Evolutionary conservation across 129 eudicot species (phyloP).

Genomic region (Cynara cardunculus): DNA sequence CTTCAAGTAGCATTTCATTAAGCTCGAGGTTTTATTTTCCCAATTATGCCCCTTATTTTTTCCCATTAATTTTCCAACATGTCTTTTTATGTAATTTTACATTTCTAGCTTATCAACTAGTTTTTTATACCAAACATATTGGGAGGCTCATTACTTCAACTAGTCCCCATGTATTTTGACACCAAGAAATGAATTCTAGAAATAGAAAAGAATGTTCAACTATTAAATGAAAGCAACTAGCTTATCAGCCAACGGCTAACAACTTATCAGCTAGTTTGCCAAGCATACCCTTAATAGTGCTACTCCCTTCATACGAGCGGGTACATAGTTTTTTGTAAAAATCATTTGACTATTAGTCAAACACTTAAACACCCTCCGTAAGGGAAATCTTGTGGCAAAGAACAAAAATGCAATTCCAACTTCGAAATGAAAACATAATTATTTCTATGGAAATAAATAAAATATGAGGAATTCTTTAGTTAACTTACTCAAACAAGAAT

Average conservation of each 20-base stretch:
- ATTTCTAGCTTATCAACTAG: not conserved
- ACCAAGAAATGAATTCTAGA: too few species aligned
- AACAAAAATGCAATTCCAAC: not conserved
- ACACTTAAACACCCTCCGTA: not conserved
- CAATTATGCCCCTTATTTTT: not conserved
- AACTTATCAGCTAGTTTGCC: too few species aligned
- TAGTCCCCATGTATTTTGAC: too few species aligned
- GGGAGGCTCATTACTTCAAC: too few species aligned
- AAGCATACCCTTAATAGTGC: not conserved
- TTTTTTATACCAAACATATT: too few species aligned
- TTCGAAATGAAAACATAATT: not conserved
- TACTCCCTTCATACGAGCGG: not conserved
- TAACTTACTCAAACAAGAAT: constrained; percentile 92
- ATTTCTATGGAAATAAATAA: not conserved
- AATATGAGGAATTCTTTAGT: not conserved
- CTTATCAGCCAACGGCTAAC: too few species aligned
- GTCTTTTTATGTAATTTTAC: not conserved
- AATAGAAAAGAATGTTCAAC: too few species aligned
- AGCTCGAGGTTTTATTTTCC: not conserved
- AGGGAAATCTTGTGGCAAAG: not conserved
- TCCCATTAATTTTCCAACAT: not conserved
- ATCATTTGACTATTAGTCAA: not conserved
- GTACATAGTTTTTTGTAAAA: not conserved
- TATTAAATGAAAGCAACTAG: too few species aligned
- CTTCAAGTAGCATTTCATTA: not conserved